Evolutionary conservation across 176 grass and related monocot genomes (phyloP), one percentile per base, ranked within the genome.

Genomic region (Pontederia crassipes): DNA sequence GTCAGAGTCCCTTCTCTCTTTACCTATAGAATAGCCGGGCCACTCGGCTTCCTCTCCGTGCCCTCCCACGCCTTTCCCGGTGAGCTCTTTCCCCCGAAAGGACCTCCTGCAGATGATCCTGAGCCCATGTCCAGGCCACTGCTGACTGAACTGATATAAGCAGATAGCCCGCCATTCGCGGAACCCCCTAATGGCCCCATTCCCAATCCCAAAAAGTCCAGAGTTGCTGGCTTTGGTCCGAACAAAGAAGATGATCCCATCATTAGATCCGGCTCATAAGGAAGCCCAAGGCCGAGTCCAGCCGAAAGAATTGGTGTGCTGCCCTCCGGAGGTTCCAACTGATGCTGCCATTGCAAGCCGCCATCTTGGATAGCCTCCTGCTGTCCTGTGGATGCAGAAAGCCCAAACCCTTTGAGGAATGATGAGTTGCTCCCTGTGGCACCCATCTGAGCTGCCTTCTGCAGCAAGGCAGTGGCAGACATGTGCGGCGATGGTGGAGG

Each of bases 381-480:
- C 20, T 85, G 86, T 0, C 74, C 78, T 2, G 82, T 70, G 12
- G 76, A 46, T 1, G 69, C 28, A 8, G 58, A 81, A 1, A 98
- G 84, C 11, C 84, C 84, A 26, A 98, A 69, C 0, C 93, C 77
- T 11, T 75, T 85, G 52, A 98, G 87, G 69, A 92, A 89, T 9
- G 87, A 92, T 0, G 86, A 84, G 47, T 80, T 83, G 0, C 86
- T 90, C 4, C 83, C 75, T 8, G 87, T 73, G 29, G 84, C 81
- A 11, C 93, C 93, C 93, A 98, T 98, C 49, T 98, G 87, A 11
- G 87, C 84, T 0, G 93, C 93, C 68, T 98, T 98, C 72, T 98
- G 93, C 0, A 98, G 81, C 62, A 98, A 55, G 6, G 93, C 88
- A 1, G 94, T 98, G 9, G 94, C 94, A 0, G 94, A 98, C 88